A percentile compares a stretch with the other conserved stretches of the same genome.
Conservation (phyloP, 2,329 filamentous ascomycete genomes). For the Penicillium sp. region DNA sequence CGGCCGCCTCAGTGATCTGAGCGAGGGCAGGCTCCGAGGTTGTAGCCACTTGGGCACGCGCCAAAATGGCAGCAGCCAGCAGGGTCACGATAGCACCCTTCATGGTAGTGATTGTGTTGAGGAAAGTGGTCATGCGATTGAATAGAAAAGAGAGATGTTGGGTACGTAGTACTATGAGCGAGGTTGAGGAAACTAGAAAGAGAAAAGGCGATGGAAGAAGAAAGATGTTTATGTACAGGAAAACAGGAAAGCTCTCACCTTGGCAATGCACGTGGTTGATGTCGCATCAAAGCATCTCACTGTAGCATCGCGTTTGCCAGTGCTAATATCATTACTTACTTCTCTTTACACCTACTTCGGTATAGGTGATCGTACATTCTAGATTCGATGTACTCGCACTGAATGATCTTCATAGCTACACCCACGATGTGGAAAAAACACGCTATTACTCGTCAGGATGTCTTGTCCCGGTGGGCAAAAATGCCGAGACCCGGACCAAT, state of each 20-base stretch:
- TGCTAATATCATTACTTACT: neutral
- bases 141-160: neutral
- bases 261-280: neutral
- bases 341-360: neutral
- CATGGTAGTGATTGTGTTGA: conserved; percentile 30
- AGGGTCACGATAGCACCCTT: conserved; percentile 37
- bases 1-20: conserved; percentile 34
- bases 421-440: neutral
- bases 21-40: conserved; percentile 23
- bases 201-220: neutral
- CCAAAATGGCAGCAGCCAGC: conserved; percentile 21
- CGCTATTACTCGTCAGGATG: neutral
- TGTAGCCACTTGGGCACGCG: conserved; percentile 24
- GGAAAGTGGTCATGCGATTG: neutral
- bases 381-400: neutral
- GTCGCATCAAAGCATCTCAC: neutral
- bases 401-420: conserved; percentile 2
- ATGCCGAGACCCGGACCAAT: neutral
- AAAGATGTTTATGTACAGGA: neutral
- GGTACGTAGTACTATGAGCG: neutral
- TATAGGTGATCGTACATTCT: neutral
- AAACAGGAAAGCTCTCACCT: neutral
- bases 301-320: neutral
- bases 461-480: neutral
- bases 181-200: neutral